A percentile compares a stretch with the other conserved stretches of the same genome.
These are phyloP conservation scores for Pelargonium myrrhifolium DNA, from an alignment of 441 rosid genomes.

Conservation along the genomic window DNA sequence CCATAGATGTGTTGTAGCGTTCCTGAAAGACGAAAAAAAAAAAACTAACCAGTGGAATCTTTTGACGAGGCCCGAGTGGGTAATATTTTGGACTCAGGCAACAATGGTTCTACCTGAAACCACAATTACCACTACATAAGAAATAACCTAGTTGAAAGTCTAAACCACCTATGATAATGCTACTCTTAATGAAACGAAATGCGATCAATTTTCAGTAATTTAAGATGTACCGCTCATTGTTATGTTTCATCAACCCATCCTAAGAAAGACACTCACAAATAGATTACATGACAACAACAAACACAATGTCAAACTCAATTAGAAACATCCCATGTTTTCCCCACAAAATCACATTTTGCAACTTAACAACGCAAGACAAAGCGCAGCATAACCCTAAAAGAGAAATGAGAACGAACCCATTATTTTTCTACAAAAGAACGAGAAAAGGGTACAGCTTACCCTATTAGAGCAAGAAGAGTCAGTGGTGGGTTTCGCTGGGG, in stretches of 20 bases:
- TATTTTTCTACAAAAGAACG: background rate
- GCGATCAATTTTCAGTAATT: background rate
- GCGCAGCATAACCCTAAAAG: background rate
- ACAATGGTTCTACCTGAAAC: conserved; percentile 34
- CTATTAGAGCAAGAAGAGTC: conserved; percentile 4
- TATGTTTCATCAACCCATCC: background rate
- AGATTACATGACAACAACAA: background rate
- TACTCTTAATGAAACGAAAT: background rate
- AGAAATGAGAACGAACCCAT: background rate
- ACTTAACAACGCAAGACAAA: background rate
- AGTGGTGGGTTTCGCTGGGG: background rate
- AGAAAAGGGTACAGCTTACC: conserved; percentile 3
- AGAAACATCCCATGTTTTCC: background rate
- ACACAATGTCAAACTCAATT: background rate
- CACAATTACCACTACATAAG: background rate
- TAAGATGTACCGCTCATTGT: background rate
- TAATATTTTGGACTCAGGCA: conserved; percentile 22
- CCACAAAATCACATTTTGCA: background rate
- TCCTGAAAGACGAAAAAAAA: background rate
- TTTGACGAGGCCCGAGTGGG: conserved; percentile 27
- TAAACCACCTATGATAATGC: background rate
- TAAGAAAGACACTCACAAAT: background rate
- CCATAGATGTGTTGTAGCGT: background rate
- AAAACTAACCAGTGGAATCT: conserved; percentile 37
- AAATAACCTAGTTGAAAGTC: background rate